Base-by-base conservation (phyloP, 306 rosid genomes). In the Begonia fuchsioides region DNA sequence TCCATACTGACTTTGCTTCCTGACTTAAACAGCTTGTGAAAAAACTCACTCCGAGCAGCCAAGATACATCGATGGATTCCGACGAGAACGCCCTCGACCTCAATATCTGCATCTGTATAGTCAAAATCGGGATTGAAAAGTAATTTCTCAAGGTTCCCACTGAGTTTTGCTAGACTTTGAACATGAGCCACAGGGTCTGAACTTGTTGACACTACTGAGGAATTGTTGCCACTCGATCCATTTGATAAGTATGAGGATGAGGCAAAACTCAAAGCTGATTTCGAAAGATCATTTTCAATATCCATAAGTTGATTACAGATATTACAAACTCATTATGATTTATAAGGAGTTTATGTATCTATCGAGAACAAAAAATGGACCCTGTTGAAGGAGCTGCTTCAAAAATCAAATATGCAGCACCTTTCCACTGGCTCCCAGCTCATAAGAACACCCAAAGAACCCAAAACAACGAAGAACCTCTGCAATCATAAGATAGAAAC, bases 11-110 rank as follows among this genome's bases (percentile, higher is more conserved):
- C 59, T 19, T 52, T 65, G 48, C 56, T 67, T 12, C 68, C 75
- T 57, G 65, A 66, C 75, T 71, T 85, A 56, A 85, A 81, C 54
- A 75, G 76, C 13, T 73, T 73, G 51, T 78, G 87, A 58, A 85
- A 85, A 57, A 71, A 78, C 5, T 52, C 76, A 63, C 95, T 78
- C 2, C 93, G 57, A 1, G 95, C 72, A 2, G 87, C 95, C 70
- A 81, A 63, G 51, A 85, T 48, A 65, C 93, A 69, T 44, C 84
- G 63, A 63, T 81, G 78, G 56, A 81, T 64, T 26, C 93, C 76
- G 16, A 81, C 87, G 17, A 61, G 39, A 3, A 50, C 61, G 5
- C 56, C 82, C 54, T 81, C 93, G 49, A 85, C 81, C 43, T 75
- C 59, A 62, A 85, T 73, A 65, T 71, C 85, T 8, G 87, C 80